Evolutionary conservation across 2,329 filamentous ascomycete genomes (phyloP), one percentile per base, ranked within the genome.

Genomic region (Monilinia laxa): DNA sequence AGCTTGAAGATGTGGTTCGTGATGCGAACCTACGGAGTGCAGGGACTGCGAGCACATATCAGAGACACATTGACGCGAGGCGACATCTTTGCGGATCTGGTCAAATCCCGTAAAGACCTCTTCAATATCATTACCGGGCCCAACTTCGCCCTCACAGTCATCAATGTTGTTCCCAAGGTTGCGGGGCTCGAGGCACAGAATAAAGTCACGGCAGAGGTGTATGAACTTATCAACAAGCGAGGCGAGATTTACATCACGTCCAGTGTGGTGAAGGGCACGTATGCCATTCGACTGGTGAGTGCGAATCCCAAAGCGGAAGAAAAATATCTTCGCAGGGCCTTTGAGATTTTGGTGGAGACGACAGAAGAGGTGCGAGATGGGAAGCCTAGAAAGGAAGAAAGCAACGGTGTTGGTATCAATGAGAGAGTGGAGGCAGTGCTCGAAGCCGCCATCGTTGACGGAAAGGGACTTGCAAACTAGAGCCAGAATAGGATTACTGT

Each of bases 1-100:
- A 87, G 90, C 3, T 80, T 98, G 67, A 98, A 98, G 81, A 88
- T 97, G 70, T 98, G 94, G 94, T 97, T 97, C 76, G 93, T 98
- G 10, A 81, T 97, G 73, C 84, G 94, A 55, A 88, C 85, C 54
- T 97, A 93, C 75, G 94, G 94, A 58, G 80, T 96, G 62, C 82
- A 83, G 40, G 94, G 93, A 0, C 79, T 98, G 74, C 88, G 87
- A 72, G 83, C 80, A 5, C 91, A 96, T 73, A 87, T 97, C 70
- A 82, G 87, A 45, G 85, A 85, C 53, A 88, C 90, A 35, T 80
- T 97, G 66, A 76, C 77, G 3, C 79, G 92, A 0, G 91, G 90
- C n/a, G 85, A 93, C 70, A 78, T 81, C 12, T 95, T 97, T 70
- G 84, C 87, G 3, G 79, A 76, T 0, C 80, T 90, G 53, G 75